A percentile compares a stretch with the other conserved stretches of the same genome.
Conservation (phyloP, 306 rosid genomes). For the Senna tora region DNA sequence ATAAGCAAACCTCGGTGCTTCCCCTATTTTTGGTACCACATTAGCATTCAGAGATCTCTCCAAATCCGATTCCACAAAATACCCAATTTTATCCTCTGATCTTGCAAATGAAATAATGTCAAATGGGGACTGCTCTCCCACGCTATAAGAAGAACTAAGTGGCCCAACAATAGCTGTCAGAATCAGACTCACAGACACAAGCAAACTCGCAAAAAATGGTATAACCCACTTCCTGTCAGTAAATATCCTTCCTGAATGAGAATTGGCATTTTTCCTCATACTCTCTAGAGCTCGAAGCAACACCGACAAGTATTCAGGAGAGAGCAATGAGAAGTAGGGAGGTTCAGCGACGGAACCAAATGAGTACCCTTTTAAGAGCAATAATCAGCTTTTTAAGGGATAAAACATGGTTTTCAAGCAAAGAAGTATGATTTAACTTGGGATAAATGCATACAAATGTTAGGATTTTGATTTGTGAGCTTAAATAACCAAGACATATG, state of each 20-base stretch:
- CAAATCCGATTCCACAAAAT: conserved; percentile 76
- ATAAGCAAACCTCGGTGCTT: conserved; percentile 84
- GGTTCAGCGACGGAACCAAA: conserved; percentile 39
- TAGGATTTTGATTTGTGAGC: conserved; percentile 49
- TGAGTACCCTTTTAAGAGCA: conserved; percentile 38
- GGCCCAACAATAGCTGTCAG: conserved; percentile 66
- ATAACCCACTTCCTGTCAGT: conserved; percentile 86
- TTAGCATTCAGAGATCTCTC: conserved; percentile 42
- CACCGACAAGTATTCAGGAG: conserved; percentile 40
- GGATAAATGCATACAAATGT: conserved; percentile 37
- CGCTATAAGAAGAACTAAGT: conserved; percentile 52
- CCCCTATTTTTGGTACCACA: conserved; percentile 37
- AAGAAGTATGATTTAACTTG: conserved; percentile 36
- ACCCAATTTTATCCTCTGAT: conserved; percentile 63
- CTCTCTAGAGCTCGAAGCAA: conserved; percentile 46
- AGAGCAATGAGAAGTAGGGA: conserved; percentile 33
- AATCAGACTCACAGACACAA: conserved; percentile 64
- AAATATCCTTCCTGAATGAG: conserved; percentile 74
- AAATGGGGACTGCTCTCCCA: conserved; percentile 63
- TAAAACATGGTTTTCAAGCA: conserved; percentile 47
- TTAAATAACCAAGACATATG: conserved; percentile 33
- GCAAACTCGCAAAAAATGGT: conserved; percentile 83
- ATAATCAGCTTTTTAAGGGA: conserved; percentile 38
- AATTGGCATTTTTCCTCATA: conserved; percentile 88
- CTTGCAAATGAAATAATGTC: conserved; percentile 56